phyloP scores from a whole-genome alignment of 192 early-diverging fungal species.

The Jimgerdemannia flammicorona region DNA sequence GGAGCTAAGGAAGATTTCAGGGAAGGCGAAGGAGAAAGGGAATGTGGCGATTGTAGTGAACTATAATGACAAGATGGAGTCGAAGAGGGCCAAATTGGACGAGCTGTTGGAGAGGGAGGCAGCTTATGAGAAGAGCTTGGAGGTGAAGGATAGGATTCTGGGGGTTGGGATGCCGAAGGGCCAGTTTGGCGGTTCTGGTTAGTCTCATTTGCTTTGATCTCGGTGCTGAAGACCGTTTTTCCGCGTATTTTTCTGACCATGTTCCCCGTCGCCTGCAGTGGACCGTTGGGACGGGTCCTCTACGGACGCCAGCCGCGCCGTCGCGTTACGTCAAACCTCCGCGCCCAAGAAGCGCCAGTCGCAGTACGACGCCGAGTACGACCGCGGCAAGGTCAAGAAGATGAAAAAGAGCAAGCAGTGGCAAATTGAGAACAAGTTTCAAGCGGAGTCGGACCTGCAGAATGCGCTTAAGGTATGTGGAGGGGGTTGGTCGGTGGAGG shows the following conservation, averaged over 20 bases:
- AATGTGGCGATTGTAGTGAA: constrained; percentile 46
- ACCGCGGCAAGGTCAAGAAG: not conserved
- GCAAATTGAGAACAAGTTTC: not conserved
- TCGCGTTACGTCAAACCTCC: not conserved
- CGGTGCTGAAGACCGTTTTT: not conserved
- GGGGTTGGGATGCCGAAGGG: constrained; percentile 14
- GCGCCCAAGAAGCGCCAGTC: constrained; percentile 19
- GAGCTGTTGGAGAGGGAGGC: constrained; percentile 45
- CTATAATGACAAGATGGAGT: constrained; percentile 37
- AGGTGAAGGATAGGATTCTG: constrained; percentile 45
- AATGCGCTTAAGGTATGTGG: not conserved
- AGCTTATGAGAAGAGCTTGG: constrained; percentile 41
- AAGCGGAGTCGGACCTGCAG: not conserved
- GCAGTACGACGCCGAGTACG: not conserved
- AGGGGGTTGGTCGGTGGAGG: not conserved
- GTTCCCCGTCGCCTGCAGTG: not conserved
- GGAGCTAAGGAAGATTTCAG: too few relatives aligned
- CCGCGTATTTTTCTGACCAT: not conserved
- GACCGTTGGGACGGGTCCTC: not conserved
- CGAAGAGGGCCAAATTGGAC: constrained; percentile 37
- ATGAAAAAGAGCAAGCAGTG: not conserved
- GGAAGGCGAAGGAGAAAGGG: constrained; percentile 13
- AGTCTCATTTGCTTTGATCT: not conserved
- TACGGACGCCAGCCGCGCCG: not conserved
- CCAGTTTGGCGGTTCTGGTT: not conserved